Percentiles rank a stretch among this genome's conserved stretches.
These are phyloP conservation scores for Lactarius deliciosus DNA, from an alignment of 768 basidiomycete species.

Conservation along the genomic window DNA sequence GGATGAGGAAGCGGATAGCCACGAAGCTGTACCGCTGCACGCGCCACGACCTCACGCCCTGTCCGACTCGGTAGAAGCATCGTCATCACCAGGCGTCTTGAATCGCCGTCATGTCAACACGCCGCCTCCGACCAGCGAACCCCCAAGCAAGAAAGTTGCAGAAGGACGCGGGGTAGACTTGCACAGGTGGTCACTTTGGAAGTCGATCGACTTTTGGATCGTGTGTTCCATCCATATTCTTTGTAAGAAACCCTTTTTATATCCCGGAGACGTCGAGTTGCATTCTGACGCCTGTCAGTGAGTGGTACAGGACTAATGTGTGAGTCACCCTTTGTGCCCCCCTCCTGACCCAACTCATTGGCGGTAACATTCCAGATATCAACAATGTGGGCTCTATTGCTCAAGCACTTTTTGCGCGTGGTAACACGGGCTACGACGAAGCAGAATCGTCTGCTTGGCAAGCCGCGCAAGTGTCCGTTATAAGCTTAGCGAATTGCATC, in stretches of 20 bases:
- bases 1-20: constrained; percentile 18
- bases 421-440: constrained; percentile 63
- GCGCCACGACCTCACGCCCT: constrained; percentile 5
- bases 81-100: constrained; percentile 9
- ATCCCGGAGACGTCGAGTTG: background rate
- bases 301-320: constrained; percentile 79
- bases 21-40: background rate
- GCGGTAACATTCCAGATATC: constrained; percentile 50
- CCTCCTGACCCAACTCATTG: constrained; percentile 10
- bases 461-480: constrained; percentile 77
- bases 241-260: constrained; percentile 42
- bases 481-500: constrained; percentile 78
- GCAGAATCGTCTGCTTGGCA: constrained; percentile 71
- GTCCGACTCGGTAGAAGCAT: constrained; percentile 19
- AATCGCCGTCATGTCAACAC: background rate
- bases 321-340: constrained; percentile 35
- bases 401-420: constrained; percentile 62
- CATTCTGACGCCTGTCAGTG: constrained; percentile 41
- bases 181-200: constrained; percentile 51
- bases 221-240: constrained; percentile 55
- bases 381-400: constrained; percentile 86
- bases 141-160: constrained; percentile 15
- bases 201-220: constrained; percentile 61
- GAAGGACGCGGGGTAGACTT: constrained; percentile 46
- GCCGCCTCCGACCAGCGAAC: background rate